Evolutionary conservation across 2,329 filamentous ascomycete genomes (phyloP).

Genomic region (Beauveria sp.): DNA sequence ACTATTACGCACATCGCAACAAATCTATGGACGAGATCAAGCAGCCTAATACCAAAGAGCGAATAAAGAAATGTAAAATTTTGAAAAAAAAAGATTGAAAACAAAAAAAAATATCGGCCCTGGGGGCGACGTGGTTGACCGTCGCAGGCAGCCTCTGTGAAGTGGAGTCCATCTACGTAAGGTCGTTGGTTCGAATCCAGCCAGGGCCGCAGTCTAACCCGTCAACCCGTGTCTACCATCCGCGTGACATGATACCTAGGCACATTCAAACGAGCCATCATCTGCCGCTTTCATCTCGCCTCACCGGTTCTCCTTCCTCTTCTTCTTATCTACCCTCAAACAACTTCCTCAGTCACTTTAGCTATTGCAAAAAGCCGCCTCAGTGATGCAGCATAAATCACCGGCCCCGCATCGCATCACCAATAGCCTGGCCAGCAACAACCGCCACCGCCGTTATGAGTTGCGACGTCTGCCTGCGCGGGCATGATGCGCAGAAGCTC

Average conservation of each 20-base stretch:
- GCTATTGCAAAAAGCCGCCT: not conserved
- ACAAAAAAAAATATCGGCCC: too few relatives aligned
- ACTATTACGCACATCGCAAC: too few relatives aligned
- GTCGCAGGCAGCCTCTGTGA: too few relatives aligned
- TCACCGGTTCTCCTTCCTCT: not conserved
- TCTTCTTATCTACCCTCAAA: not conserved
- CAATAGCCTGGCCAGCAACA: not conserved
- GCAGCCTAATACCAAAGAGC: not conserved
- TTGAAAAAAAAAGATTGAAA: too few relatives aligned
- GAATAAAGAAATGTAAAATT: too few relatives aligned
- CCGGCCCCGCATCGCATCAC: not conserved
- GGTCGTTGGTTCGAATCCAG: too few relatives aligned
- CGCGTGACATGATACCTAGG: conserved; percentile 2
- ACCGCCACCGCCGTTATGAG: conserved; percentile 41
- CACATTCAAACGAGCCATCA: conserved; percentile 4
- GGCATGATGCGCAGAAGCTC: conserved; percentile 45
- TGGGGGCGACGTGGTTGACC: too few relatives aligned
- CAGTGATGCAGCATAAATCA: not conserved
- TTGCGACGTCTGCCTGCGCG: conserved; percentile 59
- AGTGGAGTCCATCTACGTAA: too few relatives aligned
- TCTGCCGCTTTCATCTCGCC: conserved; percentile 1
- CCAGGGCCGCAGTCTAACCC: too few relatives aligned
- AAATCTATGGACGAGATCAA: not conserved
- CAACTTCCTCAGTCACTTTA: not conserved
- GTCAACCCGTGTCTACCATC: not conserved